Evolutionary conservation across 768 basidiomycete species (phyloP), one percentile per base, ranked within the genome.

Genomic region (Boletus rubropictus): DNA sequence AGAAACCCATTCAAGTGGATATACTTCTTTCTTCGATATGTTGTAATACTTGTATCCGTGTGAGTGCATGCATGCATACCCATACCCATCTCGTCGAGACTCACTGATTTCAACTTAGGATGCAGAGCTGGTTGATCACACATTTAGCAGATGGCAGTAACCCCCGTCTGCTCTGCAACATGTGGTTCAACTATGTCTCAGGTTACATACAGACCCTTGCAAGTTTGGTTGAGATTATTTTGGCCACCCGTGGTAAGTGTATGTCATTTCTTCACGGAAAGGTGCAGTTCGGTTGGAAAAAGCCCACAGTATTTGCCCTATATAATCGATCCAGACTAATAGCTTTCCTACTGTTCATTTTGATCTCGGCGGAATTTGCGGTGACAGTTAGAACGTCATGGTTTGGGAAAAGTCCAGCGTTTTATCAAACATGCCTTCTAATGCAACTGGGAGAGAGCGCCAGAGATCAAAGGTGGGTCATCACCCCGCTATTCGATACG

Each of bases 1-100:
- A 40, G 17, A 15, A 57, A 37, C 8, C 42, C 47, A 8, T 52
- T 60, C 25, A 69, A 64, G 46, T 69, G 68, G 66, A 14, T 60
- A 11, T 65, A 63, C 27, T 32, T 60, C 12, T 56, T 58, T 38
- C 50, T 64, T 52, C 62, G 52, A 14, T 65, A 65, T 49, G 31
- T 44, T 34, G 47, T 46, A 4, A 42, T 63, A 31, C 21, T 48
- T 7, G 51, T 44, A 22, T 59, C 55, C 14, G 7, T 50, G 61
- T 64, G 36, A 61, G 61, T 51, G 24, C 8, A 24, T 34, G n/a
- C n/a, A n/a, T 10, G 1, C 11, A 20, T n/a, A 21, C 24, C 8
- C 9, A 5, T 10, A 7, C 9, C 3, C 14, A 14, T 21, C 11
- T 39, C 5, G n/a, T 11, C 17, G 27, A 27, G 18, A 11, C 14